Evolutionary conservation across 345 rosid species (phyloP).

Genomic region (Arabis alpina): DNA sequence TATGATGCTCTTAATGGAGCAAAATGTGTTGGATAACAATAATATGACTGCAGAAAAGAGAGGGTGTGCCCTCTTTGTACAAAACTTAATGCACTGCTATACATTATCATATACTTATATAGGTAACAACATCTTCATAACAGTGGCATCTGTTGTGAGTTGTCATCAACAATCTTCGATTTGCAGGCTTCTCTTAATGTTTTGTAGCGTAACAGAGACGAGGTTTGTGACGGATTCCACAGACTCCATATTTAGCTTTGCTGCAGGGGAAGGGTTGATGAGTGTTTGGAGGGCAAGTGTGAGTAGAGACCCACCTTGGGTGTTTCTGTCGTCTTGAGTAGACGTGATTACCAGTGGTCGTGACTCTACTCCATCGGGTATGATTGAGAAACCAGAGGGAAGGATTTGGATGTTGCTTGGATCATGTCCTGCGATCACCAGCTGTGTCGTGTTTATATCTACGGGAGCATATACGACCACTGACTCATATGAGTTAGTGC

Average conservation of each 20-base stretch:
- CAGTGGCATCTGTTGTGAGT: conserved; percentile 18
- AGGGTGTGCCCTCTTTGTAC: conserved; percentile 20
- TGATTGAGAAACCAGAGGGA: conserved; percentile 95
- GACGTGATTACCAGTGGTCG: conserved; percentile 88
- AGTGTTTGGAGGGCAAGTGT: conserved; percentile 81
- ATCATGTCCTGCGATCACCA: conserved; percentile 88
- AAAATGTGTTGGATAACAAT: conserved; percentile 4
- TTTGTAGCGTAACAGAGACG: conserved; percentile 74
- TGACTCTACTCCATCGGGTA: conserved; percentile 86
- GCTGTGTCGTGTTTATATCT: conserved; percentile 75
- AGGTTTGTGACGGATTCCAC: conserved; percentile 80
- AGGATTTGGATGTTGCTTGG: conserved; percentile 78
- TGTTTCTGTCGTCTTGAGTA: conserved; percentile 73
- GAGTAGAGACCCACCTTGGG: conserved; percentile 86
- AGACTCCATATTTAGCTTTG: conserved; percentile 73
- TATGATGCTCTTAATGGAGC: conserved; percentile 9
- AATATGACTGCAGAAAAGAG: neutral
- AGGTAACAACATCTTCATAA: conserved; percentile 13
- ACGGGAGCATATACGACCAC: conserved; percentile 83
- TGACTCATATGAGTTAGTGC: conserved; percentile 87
- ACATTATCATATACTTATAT: conserved; percentile 34
- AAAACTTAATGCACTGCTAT: conserved; percentile 37
- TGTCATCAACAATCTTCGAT: conserved; percentile 74
- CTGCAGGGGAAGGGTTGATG: conserved; percentile 67
- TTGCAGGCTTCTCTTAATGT: conserved; percentile 79